Evolutionary conservation across 768 basidiomycete genomes (phyloP), one percentile per base, ranked within the genome.

Genomic region (Calocybe cyanea): DNA sequence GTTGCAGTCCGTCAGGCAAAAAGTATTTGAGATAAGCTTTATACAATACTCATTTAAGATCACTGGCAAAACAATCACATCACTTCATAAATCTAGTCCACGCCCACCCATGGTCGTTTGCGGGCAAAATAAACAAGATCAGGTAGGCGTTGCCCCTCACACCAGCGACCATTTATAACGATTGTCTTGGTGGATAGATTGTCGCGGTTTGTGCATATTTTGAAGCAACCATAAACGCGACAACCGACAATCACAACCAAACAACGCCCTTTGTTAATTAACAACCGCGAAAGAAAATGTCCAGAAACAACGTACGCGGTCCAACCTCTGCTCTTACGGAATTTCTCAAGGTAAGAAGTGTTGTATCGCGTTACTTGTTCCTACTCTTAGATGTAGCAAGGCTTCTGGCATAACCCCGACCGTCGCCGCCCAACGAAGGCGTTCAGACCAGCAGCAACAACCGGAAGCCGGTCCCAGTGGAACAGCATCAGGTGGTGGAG

Each of bases 271-370:
- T 47, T 43, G 36, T 52, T 52, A 52, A 49, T 49, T 41, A 46
- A 38, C 39, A 19, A 15, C 45, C 35, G 23, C 47, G 9, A 3
- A 5, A 7, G 21, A 48, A 23, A 31, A 62, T 60, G 53, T 53
- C 57, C 38, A 56, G 58, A 41, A 74, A 75, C 58, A 86, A 86
- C 48, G 80, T 92, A 34, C 78, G 85, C 10, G 90, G 91, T 0
- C 90, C 91, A 2, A 80, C 85, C 0, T 91, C 87, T 17, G 90
- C 90, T 0, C 65, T 92, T 10, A 91, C 90, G 28, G 87, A 89
- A 51, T 92, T 86, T 53, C 67, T 92, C 25, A 77, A 77, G 56
- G 90, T 87, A 48, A 21, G 69, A 63, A 14, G 9, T 38, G 14
- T 38, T 47, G 39, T 21, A 13, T 50, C 25, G 30, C 38, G 28